Percentiles rank a stretch among this genome's conserved stretches.
These are phyloP conservation scores for Pilasporangium apinafurcum DNA, from an alignment of 352 stramenopile genomes.

Conservation along the genomic window DNA sequence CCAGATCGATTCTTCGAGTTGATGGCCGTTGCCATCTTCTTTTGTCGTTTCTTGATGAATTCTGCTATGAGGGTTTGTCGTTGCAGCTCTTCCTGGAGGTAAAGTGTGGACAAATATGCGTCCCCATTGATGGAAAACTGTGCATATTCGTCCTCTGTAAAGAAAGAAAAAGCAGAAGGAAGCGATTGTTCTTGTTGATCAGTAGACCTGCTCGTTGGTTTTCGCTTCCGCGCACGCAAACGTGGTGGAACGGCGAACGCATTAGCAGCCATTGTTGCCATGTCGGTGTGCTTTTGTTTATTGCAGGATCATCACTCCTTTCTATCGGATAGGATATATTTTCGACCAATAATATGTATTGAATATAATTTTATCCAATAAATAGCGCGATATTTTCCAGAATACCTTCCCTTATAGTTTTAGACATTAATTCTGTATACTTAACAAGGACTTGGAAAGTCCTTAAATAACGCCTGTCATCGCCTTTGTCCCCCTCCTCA, in stretches of 20 bases:
- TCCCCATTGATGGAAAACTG: conserved; percentile 23
- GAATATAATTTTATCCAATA: no score
- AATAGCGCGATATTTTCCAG: no score
- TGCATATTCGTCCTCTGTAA: conserved; percentile 29
- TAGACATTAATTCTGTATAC: no score
- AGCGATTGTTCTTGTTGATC: background rate
- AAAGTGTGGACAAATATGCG: conserved; percentile 12
- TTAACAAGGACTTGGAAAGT: no score
- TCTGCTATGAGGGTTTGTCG: conserved; percentile 5
- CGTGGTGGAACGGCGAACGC: conserved; percentile 46
- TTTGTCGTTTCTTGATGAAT: background rate
- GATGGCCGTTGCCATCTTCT: background rate
- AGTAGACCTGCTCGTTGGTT: background rate
- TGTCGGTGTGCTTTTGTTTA: no score
- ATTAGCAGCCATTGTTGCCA: no score
- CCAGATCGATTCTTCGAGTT: background rate
- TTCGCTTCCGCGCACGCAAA: conserved; percentile 40
- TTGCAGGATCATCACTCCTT: no score
- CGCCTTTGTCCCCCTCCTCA: no score
- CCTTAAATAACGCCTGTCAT: no score
- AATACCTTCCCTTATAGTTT: no score
- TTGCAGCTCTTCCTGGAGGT: conserved; percentile 17
- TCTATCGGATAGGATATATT: no score
- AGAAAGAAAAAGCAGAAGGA: conserved; percentile 12
- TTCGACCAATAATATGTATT: no score